A percentile compares a stretch with the other conserved stretches of the same genome.
These are phyloP conservation scores for Candida qinlingensis DNA, from an alignment of 805 yeast genomes.

Conservation along the genomic window DNA sequence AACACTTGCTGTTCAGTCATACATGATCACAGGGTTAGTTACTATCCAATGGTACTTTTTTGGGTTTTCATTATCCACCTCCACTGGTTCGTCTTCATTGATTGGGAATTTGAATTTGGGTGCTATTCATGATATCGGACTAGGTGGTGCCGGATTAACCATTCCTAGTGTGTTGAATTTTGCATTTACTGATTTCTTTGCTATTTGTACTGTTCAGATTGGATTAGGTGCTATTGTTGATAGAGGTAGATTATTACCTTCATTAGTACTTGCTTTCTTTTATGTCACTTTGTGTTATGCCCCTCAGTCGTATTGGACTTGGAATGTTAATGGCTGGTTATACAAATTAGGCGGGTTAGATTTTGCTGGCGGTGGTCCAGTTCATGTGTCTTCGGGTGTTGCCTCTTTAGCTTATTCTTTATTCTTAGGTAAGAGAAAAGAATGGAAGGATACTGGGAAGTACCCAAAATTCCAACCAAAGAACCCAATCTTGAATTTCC, in stretches of 20 bases:
- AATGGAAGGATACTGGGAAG: conserved; percentile 53
- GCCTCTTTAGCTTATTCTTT: conserved; percentile 93
- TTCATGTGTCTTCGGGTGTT: conserved; percentile 88
- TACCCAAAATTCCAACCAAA: conserved; percentile 92
- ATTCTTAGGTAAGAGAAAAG: conserved; percentile 86
- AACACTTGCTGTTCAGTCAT: conserved; percentile 70
- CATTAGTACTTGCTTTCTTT: conserved; percentile 87
- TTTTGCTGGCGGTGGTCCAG: conserved; percentile 99
- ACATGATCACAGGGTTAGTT: conserved; percentile 65
- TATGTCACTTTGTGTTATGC: conserved; percentile 96
- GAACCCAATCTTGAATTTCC: conserved; percentile 82
- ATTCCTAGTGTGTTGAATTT: conserved; percentile 48
- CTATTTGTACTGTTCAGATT: conserved; percentile 85
- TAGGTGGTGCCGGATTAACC: conserved; percentile 34
- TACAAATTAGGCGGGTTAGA: conserved; percentile 77
- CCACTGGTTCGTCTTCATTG: conserved; percentile 59
- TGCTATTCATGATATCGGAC: conserved; percentile 63
- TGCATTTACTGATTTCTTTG: conserved; percentile 87
- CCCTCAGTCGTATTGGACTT: conserved; percentile 97
- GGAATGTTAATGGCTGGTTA: conserved; percentile 92
- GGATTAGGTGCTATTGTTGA: conserved; percentile 90
- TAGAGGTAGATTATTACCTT: conserved; percentile 93
- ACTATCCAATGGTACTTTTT: conserved; percentile 92
- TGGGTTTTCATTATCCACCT: conserved; percentile 90
- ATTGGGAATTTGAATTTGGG: conserved; percentile 79